These are phyloP conservation scores for Themeda triandra DNA, from an alignment of 176 grass and related monocot species.

Conservation along the genomic window DNA sequence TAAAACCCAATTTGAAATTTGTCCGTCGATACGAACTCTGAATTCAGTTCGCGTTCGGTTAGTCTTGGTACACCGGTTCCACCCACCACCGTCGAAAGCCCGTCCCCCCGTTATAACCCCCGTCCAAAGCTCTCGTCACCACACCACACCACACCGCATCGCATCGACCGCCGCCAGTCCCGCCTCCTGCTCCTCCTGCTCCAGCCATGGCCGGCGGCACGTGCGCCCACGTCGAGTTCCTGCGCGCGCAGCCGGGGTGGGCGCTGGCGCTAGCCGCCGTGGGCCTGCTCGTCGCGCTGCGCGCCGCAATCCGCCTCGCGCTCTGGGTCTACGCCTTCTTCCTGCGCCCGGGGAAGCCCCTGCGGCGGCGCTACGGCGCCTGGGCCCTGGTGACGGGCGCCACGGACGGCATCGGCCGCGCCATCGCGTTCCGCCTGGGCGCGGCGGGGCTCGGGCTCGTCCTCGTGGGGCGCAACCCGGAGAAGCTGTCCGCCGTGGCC, in stretches of 20 bases:
- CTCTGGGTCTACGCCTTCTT: constrained; percentile 73
- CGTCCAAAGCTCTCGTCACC: background rate
- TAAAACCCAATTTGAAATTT: background rate
- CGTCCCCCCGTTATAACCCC: background rate
- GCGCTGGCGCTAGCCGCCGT: constrained; percentile 51
- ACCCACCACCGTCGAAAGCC: constrained; percentile 12
- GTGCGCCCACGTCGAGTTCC: constrained; percentile 75
- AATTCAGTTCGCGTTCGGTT: background rate
- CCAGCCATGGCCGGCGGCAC: constrained; percentile 41
- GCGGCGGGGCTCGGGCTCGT: constrained; percentile 63
- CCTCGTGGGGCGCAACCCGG: constrained; percentile 78
- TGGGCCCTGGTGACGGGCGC: constrained; percentile 91
- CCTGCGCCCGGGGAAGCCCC: constrained; percentile 79
- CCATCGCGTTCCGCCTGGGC: constrained; percentile 74
- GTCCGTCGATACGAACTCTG: background rate
- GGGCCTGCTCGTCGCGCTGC: constrained; percentile 45
- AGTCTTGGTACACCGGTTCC: constrained; percentile 33
- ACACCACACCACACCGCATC: background rate
- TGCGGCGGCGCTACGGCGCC: constrained; percentile 74
- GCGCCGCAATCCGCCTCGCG: constrained; percentile 46
- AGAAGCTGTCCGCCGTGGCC: constrained; percentile 63
- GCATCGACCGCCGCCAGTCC: background rate
- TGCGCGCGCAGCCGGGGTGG: constrained; percentile 70
- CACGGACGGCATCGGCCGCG: constrained; percentile 81
- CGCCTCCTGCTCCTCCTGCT: background rate